Conservation (phyloP, 2,329 filamentous ascomycete species). For the Diplodia sapinea region DNA sequence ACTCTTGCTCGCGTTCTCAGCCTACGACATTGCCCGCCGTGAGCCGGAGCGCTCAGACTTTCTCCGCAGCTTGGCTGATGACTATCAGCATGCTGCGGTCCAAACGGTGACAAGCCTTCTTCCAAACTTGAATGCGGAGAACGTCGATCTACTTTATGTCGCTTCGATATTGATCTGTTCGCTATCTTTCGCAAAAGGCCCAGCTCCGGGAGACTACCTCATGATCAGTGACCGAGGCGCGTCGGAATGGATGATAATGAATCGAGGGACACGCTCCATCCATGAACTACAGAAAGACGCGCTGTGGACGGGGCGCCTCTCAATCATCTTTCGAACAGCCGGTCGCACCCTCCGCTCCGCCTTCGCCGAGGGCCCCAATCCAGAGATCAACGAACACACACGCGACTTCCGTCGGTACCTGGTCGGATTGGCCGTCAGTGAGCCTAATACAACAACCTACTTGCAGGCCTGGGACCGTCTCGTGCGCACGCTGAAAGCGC, state of each 20-base stretch:
- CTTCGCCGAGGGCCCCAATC: background rate
- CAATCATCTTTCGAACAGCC: conserved; percentile 1
- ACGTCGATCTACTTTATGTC: conserved; percentile 5
- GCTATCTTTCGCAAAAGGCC: conserved; percentile 10
- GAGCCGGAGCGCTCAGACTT: conserved; percentile 4
- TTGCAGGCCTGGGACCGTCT: background rate
- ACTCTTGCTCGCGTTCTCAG: conserved; percentile 53
- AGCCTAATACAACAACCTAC: conserved; percentile 9
- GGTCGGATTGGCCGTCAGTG: background rate
- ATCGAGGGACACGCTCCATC: conserved; percentile 19
- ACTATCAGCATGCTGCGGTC: conserved; percentile 6
- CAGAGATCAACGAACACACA: background rate
- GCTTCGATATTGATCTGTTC: background rate
- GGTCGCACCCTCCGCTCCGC: background rate
- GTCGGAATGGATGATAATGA: conserved; percentile 19
- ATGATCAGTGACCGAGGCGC: conserved; percentile 8
- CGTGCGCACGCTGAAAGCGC: background rate
- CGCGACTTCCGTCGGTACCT: background rate
- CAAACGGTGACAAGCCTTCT: background rate
- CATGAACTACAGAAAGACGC: background rate
- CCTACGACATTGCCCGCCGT: conserved; percentile 47
- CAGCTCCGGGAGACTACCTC: conserved; percentile 8
- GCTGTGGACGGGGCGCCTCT: conserved; percentile 1
- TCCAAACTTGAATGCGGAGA: conserved; percentile 4
- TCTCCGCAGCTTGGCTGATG: background rate